Conservation (phyloP, 2,329 filamentous ascomycete genomes). For the Aspergillus clavatus region DNA sequence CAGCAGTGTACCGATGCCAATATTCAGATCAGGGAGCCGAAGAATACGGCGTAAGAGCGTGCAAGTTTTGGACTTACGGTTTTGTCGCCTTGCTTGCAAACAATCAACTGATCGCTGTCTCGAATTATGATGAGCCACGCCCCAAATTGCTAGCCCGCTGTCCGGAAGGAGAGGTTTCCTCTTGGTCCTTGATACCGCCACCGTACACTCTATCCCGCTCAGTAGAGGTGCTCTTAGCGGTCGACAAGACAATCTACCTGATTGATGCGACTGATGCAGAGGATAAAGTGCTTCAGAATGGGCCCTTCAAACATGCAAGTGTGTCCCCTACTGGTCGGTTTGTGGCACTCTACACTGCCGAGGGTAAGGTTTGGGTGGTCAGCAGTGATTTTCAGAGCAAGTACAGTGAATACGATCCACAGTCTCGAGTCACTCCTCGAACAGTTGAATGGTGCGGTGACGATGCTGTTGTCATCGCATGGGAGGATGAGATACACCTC, state of each 20-base stretch:
- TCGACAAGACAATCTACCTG: conserved; percentile 77
- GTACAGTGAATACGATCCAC: conserved; percentile 85
- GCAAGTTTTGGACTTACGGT: conserved; percentile 86
- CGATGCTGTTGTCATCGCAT: conserved; percentile 86
- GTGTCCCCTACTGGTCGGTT: conserved; percentile 89
- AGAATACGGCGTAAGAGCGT: conserved; percentile 79
- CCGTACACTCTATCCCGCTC: conserved; percentile 84
- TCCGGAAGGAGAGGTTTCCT: conserved; percentile 73
- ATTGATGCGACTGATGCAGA: conserved; percentile 86
- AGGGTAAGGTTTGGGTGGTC: conserved; percentile 85
- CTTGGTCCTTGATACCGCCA: conserved; percentile 86
- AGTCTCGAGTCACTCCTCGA: conserved; percentile 76
- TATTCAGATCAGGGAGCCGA: conserved; percentile 60
- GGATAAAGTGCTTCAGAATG: conserved; percentile 84
- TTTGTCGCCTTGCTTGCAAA: conserved; percentile 88
- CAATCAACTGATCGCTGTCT: conserved; percentile 81
- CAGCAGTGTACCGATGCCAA: conserved; percentile 9
- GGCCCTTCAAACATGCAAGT: conserved; percentile 83
- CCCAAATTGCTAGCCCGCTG: conserved; percentile 74
- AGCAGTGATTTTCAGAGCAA: conserved; percentile 92
- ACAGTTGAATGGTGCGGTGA: conserved; percentile 96
- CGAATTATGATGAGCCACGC: conserved; percentile 83
- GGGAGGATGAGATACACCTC: conserved; percentile 96
- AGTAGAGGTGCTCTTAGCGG: conserved; percentile 85
- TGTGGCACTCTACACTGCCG: conserved; percentile 78